A percentile compares a stretch with the other conserved stretches of the same genome.
Evolutionary conservation across 192 early-diverging fungal genomes (phyloP).

Genomic region (Mortierella alpina): DNA sequence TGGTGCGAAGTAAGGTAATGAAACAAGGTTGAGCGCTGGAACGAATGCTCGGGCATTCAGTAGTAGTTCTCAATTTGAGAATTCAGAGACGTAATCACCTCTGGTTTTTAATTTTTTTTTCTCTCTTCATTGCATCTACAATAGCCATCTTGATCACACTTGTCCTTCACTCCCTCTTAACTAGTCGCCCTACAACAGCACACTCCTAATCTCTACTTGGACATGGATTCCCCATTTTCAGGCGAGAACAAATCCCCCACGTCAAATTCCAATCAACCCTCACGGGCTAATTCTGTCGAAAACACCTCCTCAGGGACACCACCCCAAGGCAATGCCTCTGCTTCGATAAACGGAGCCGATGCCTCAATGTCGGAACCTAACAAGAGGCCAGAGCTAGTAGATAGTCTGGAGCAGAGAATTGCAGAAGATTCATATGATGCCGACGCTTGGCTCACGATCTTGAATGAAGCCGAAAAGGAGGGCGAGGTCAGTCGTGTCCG

Average conservation of each 20-base stretch:
- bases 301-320: background rate
- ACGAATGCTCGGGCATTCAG: too few relatives aligned
- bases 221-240: conserved; percentile 39
- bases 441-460: conserved; percentile 73
- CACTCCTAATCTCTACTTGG: background rate
- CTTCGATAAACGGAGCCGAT: background rate
- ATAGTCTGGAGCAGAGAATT: conserved; percentile 60
- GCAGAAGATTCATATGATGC: conserved; percentile 67
- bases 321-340: background rate
- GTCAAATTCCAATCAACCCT: conserved; percentile 21
- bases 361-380: conserved; percentile 5
- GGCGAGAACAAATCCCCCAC: conserved; percentile 29
- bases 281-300: conserved; percentile 32
- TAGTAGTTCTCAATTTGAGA: too few relatives aligned
- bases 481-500: conserved; percentile 68
- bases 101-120: too few relatives aligned
- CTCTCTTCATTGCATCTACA: too few relatives aligned
- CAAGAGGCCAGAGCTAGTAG: conserved; percentile 4
- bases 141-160: too few relatives aligned
- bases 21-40: too few relatives aligned
- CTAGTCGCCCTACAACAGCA: too few relatives aligned
- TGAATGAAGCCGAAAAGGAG: conserved; percentile 69
- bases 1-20: background rate
- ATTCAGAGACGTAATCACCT: too few relatives aligned
- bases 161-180: too few relatives aligned